Conservation (phyloP, 2,329 filamentous ascomycete species). For the Xylariaceae sp. region DNA sequence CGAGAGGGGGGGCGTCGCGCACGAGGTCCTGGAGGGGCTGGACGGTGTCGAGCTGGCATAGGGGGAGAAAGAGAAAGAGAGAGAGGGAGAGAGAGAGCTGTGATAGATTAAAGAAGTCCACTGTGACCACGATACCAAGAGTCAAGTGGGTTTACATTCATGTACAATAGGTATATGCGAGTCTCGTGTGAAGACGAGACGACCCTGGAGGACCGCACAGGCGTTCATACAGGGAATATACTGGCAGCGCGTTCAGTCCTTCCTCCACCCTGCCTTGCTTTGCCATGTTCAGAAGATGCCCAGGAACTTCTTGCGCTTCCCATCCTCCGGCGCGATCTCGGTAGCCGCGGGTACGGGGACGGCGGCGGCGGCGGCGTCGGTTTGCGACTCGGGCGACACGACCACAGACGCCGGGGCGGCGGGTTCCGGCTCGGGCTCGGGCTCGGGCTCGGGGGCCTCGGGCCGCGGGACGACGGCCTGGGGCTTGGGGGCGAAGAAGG, state of each 20-base stretch:
- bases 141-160: slow-evolving; percentile 2
- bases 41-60: slow-evolving; percentile 60
- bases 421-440: background rate
- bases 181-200: too few relatives aligned
- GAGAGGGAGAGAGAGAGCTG: too few relatives aligned
- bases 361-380: slow-evolving; percentile 7
- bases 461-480: slow-evolving; percentile 13
- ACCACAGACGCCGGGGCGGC: slow-evolving; percentile 7
- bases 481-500: too few relatives aligned
- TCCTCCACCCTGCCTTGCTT: background rate
- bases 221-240: too few relatives aligned
- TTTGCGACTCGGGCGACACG: slow-evolving; percentile 9
- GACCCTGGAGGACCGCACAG: too few relatives aligned
- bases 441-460: slow-evolving; percentile 2
- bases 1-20: slow-evolving; percentile 69
- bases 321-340: slow-evolving; percentile 14
- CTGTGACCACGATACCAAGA: slow-evolving; percentile 16
- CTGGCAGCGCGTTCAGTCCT: slow-evolving; percentile 1
- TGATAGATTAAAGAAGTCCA: slow-evolving; percentile 1
- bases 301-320: slow-evolving; percentile 69
- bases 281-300: slow-evolving; percentile 60
- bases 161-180: slow-evolving; percentile 3
- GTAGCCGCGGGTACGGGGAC: too few relatives aligned
- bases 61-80: too few relatives aligned
- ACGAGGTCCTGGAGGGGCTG: slow-evolving; percentile 77